Conservation (phyloP, 768 basidiomycete species). For the Gymnopilus dilepis region DNA sequence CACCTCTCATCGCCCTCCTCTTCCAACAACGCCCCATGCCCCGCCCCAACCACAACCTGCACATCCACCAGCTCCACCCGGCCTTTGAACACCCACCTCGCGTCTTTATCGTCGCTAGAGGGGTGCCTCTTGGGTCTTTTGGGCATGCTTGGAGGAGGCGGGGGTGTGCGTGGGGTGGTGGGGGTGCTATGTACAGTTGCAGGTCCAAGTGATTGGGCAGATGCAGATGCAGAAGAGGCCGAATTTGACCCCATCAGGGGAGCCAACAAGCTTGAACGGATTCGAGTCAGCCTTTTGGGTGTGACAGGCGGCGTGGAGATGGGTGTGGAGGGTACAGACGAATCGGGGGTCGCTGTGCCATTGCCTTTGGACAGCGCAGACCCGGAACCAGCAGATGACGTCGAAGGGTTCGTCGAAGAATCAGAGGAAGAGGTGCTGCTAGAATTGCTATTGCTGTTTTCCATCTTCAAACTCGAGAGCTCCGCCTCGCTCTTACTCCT, state of each 20-base stretch:
- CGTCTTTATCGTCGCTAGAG: constrained; percentile 50
- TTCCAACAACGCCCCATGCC: constrained; percentile 18
- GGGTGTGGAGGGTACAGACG: constrained; percentile 1
- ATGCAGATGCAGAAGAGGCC: no score
- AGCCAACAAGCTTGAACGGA: neutral
- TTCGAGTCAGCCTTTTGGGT: constrained; percentile 3
- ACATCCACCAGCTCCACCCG: constrained; percentile 72
- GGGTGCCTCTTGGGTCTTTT: constrained; percentile 37
- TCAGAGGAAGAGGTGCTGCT: neutral
- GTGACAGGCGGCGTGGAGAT: constrained; percentile 5
- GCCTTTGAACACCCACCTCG: constrained; percentile 74
- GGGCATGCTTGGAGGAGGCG: constrained; percentile 34
- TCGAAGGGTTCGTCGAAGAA: neutral
- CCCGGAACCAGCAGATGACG: neutral
- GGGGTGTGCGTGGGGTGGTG: constrained; percentile 17
- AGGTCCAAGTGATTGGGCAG: neutral
- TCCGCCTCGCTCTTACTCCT: constrained; percentile 70
- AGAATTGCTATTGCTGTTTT: neutral
- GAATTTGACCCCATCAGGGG: no score
- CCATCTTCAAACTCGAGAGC: constrained; percentile 33
- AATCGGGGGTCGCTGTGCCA: neutral
- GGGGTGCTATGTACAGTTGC: neutral
- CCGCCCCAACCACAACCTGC: constrained; percentile 68
- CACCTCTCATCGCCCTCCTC: constrained; percentile 50
- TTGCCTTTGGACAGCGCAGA: no score